Base-by-base conservation (phyloP, 2,329 filamentous ascomycete species). In the Fusarium devonianum region DNA sequence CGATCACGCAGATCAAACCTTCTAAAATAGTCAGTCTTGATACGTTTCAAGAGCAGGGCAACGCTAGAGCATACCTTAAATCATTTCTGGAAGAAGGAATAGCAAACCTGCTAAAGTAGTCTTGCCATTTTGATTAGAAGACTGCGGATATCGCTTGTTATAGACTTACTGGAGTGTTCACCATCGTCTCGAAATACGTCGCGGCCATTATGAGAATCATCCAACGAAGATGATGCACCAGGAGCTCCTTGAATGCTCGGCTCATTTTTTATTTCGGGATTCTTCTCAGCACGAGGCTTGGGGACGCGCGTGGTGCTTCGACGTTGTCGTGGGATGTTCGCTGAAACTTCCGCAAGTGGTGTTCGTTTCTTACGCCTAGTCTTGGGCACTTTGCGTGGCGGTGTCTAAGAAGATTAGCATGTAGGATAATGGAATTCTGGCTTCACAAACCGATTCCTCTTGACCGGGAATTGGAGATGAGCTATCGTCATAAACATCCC, bases 401-500 rank as follows among this genome's bases (percentile, higher is more conserved):
- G 70, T 25, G 69, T 61, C 38, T 62, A 12, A 8, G 3, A 32
- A 13, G 33, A 19, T 56, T 48, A 53, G 50, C 22, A 33, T 34
- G 46, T 60, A 5, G 7, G n/a, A 14, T 32, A 21, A 18, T 18
- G 5, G 29, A n/a, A 12, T 25, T 28, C 3, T 37, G 4, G 19
- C n/a, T 17, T 2, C 9, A 42, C 77, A 63, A 67, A 85, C 83
- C 28, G 76, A 64, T 43, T 71, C 70, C 39, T 71, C 69, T 46
- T 72, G 67, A 13, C 67, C 71, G 23, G 69, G 68, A 25, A 55
- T 74, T 62, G 72, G 71, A 0, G 83, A 86, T 12, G 82, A 80
- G 29, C 75, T 77, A 28, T 83, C 83, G 33, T 81, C 81, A 59
- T 86, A 87, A 25, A 87, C 82, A 52, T 83, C 78, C 46, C 83